Base-by-base conservation (phyloP, 108 stramenopile species). In the Nitzschia inconspicua region DNA sequence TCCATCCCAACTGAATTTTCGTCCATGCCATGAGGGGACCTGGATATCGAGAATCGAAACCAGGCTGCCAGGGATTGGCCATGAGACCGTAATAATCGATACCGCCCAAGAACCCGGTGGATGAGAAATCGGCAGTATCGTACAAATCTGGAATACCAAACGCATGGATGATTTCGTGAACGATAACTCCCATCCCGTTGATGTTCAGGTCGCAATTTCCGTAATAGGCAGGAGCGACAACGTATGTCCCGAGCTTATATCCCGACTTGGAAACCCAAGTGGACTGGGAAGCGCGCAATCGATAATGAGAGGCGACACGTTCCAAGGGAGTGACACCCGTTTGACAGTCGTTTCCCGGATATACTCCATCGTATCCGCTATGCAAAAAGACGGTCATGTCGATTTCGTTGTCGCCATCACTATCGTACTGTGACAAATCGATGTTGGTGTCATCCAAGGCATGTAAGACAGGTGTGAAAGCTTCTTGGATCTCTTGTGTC, bases 1-100 rank as follows among this genome's bases (percentile, higher is more conserved):
- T 29, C 78, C 78, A 89, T 34, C 82, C 84, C 20, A 79, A 37
- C 27, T 70, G 10, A 18, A 75, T 63, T 37, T 73, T 78, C 19
- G 60, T 54, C 77, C 79, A 83, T 2, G 77, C 75, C 36, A 58
- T 57, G 44, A 82, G 10, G 51, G 64, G 31, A 7, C 75, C 74
- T 30, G 86, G 86, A 55, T 75, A 78, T 0, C 32, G 11, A 4
- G 19, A 16, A 23, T 36, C 53, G 10, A 14, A 14, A 13, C 23
- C 16, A 28, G 48, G 29, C 9, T 51, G 48, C 28, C 63, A 49
- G 4, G 47, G 25, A 25, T 63, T 63, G 16, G 43, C 37, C 64
- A 65, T 65, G 3, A 56, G 20, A n/a, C 28, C 22, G n/a, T 25
- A 60, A 13, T 19, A 4, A 25, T 40, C 64, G 20, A 65, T 28